Percentiles rank a stretch among this genome's conserved stretches.
These are phyloP conservation scores for Plasmodium cynomolgi DNA, from an alignment of 169 alveolate species.

Conservation along the genomic window DNA sequence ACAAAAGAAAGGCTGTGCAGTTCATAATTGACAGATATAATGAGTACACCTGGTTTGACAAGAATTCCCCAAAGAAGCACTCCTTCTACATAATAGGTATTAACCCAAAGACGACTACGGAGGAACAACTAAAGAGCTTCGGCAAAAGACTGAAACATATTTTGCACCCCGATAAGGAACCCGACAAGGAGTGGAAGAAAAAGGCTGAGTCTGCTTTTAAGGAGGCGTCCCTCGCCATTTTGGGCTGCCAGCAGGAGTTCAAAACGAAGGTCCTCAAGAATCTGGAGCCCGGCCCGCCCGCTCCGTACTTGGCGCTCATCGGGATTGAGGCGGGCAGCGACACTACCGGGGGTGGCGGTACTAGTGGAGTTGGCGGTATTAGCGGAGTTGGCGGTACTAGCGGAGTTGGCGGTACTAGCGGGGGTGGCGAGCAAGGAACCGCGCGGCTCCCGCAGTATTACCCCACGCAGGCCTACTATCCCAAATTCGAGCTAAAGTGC, in stretches of 20 bases:
- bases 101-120: conserved; percentile 75
- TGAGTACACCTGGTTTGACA: conserved; percentile 76
- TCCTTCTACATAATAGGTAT: conserved; percentile 83
- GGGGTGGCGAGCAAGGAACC: background rate
- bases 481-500: conserved; percentile 78
- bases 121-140: conserved; percentile 72
- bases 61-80: conserved; percentile 75
- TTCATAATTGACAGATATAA: conserved; percentile 78
- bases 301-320: conserved; percentile 58
- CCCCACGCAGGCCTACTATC: conserved; percentile 70
- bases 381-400: background rate
- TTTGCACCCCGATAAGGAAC: conserved; percentile 85
- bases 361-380: background rate
- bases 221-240: conserved; percentile 86
- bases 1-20: conserved; percentile 78
- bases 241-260: conserved; percentile 75
- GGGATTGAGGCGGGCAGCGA: background rate
- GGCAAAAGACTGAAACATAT: conserved; percentile 82
- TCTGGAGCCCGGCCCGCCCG: conserved; percentile 60
- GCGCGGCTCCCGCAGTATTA: conserved; percentile 28
- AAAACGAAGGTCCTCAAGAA: conserved; percentile 53
- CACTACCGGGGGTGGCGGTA: background rate
- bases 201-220: conserved; percentile 84
- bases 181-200: conserved; percentile 82
- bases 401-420: no score